A percentile compares a stretch with the other conserved stretches of the same genome.
Evolutionary conservation across 164 flowering plant genomes (phyloP).

Genomic region (Saururus chinensis): DNA sequence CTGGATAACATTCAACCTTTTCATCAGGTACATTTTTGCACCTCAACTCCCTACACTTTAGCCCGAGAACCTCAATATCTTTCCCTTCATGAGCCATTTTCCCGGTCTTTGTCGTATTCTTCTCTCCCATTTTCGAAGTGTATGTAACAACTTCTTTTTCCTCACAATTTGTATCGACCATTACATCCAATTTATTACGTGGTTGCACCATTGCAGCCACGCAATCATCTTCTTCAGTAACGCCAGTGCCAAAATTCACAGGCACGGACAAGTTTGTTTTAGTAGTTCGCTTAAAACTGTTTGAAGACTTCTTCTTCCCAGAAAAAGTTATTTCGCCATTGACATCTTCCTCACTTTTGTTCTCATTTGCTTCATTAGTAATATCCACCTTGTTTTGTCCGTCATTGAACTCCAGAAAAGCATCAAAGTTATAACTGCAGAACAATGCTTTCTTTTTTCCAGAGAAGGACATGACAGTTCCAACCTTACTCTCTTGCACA

Average conservation of each 20-base stretch:
- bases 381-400: no score
- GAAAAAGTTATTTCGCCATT: constrained; percentile 25
- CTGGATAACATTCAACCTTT: no score
- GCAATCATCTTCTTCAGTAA: constrained; percentile 17
- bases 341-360: constrained; percentile 16
- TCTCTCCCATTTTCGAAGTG: constrained; percentile 60
- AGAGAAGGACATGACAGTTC: no score
- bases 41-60: constrained; percentile 95
- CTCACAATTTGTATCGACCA: constrained; percentile 11
- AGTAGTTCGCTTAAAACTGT: background rate
- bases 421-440: no score
- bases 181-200: constrained; percentile 1
- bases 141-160: constrained; percentile 22
- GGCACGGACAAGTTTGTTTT: no score
- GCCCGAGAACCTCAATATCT: constrained; percentile 80
- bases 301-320: constrained; percentile 36
- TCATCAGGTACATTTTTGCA: constrained; percentile 29
- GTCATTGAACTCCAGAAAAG: no score
- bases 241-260: background rate
- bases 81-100: constrained; percentile 93
- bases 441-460: no score
- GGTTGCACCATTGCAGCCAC: constrained; percentile 13
- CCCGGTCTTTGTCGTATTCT: constrained; percentile 82
- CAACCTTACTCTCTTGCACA: no score
- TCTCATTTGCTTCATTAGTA: constrained; percentile 10